Base-by-base conservation (phyloP, 2,329 filamentous ascomycete genomes). In the Corniculantispora saksenae region DNA sequence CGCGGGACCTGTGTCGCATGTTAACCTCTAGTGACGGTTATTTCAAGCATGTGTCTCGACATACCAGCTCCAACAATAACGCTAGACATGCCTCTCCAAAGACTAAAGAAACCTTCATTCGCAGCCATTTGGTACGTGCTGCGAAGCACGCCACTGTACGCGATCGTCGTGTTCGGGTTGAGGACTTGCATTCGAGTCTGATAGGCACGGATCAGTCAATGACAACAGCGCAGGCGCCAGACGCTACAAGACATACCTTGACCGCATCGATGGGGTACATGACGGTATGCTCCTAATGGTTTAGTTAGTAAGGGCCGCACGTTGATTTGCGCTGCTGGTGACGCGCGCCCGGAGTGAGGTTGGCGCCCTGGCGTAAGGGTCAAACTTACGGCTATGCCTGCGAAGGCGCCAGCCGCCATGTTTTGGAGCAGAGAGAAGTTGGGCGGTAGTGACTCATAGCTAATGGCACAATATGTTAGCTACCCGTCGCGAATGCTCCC, bases 261-360 rank as follows among this genome's bases (percentile, higher is more conserved):
- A 99, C 91, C 71, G 97, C 88, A 82, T 99, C 95, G 75, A 99
- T 91, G 23, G 95, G 95, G 77, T 99, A 99, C 95, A 99, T 98
- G 73, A 97, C 94, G 66, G 94, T 96, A 80, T 98, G 94, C 82
- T 98, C 94, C 94, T 97, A 71, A 45, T 45, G 6, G 6, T 45
- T 13, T 53, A 13, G 40, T 63, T n/a, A 63, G 51, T n/a, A 3
- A 27, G 19, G 35, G 17, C 35, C 29, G 40, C 25, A 38, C 13
- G 17, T 13, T 9, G 35, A 27, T n/a, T n/a, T 29, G 21, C 17
- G 43, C 47, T 21, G 25, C 17, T 25, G 50, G 23, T 23, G 19
- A n/a, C 15, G 23, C 35, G 48, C 59, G n/a, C 27, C 64, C 23
- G 23, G 40, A 21, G n/a, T 50, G 48, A 53, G 54, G 40, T 51